phyloP scores from a whole-genome alignment of 208 protist genomes.

The Trypanosomatidae sp. region DNA sequence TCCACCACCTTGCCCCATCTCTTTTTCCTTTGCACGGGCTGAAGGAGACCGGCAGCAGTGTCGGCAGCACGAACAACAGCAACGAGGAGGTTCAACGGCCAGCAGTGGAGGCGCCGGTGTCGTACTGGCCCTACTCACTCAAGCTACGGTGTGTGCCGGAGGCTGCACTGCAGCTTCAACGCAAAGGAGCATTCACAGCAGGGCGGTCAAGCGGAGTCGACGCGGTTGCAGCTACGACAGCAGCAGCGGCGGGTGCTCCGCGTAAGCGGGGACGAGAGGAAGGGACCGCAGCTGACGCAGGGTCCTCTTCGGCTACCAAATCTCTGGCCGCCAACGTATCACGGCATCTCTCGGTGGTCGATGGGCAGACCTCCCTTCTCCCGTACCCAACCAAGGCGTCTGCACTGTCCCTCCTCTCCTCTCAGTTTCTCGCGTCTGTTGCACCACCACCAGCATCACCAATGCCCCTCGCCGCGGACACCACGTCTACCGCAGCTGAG shows the following conservation, averaged over 20 bases:
- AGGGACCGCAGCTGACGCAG: neutral
- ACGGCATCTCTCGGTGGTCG: slow-evolving; percentile 8
- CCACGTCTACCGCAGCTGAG: neutral
- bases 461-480: no score
- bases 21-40: slow-evolving; percentile 48
- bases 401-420: slow-evolving; percentile 38
- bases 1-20: slow-evolving; percentile 54
- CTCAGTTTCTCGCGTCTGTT: slow-evolving; percentile 11
- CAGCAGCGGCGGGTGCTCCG: neutral
- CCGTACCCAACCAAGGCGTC: slow-evolving; percentile 47
- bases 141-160: slow-evolving; percentile 45
- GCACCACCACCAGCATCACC: no score
- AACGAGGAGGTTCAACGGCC: neutral
- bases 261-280: neutral
- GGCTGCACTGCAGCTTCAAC: slow-evolving; percentile 15
- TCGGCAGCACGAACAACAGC: neutral
- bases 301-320: neutral
- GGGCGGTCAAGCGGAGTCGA: no score
- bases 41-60: neutral
- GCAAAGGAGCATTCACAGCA: neutral
- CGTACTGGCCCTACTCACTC: slow-evolving; percentile 61
- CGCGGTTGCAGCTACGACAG: no score
- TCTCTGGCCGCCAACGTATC: neutral
- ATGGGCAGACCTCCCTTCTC: slow-evolving; percentile 25
- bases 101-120: neutral